Conservation (phyloP, 1,284 basidiomycete species). For the Ganoderma meredithae region DNA sequence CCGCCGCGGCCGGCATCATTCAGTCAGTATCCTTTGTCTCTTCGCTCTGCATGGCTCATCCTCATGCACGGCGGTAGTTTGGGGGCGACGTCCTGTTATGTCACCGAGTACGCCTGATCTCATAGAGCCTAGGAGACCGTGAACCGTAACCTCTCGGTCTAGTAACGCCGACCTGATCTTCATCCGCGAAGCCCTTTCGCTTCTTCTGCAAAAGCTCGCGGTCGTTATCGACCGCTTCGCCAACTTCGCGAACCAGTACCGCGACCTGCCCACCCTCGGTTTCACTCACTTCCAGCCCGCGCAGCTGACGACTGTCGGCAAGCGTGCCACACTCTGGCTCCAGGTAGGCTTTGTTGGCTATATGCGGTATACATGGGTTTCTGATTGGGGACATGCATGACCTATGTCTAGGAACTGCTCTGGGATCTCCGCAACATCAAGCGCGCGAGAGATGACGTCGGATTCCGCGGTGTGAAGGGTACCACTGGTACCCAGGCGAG, state of each 20-base stretch:
- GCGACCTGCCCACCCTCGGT: conserved; percentile 88
- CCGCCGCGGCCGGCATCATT: conserved; percentile 96
- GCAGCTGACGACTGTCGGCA: conserved; percentile 98
- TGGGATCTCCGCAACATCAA: conserved; percentile 97
- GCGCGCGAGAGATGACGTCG: conserved; percentile 91
- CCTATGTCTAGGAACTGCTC: conserved; percentile 75
- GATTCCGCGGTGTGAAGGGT: conserved; percentile 98
- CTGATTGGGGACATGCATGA: not conserved
- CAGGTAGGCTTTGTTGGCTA: conserved; percentile 58
- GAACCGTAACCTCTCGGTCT: conserved; percentile 6
- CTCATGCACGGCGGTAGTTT: conserved; percentile 55
- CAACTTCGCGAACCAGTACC: conserved; percentile 77
- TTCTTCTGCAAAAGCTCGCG: conserved; percentile 88
- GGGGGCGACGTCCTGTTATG: conserved; percentile 98
- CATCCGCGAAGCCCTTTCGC: conserved; percentile 85
- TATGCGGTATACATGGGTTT: not conserved
- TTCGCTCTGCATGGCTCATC: conserved; percentile 17
- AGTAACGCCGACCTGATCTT: conserved; percentile 99
- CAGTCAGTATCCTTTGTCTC: conserved; percentile 67
- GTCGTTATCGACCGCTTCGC: conserved; percentile 91
- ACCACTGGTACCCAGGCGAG: conserved; percentile 98
- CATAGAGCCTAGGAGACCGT: not conserved
- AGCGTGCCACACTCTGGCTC: conserved; percentile 97
- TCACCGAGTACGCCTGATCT: conserved; percentile 82
- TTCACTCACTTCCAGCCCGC: conserved; percentile 99